Percentiles rank a stretch among this genome's conserved stretches.
These are phyloP conservation scores for Haplosporangium gracile DNA, from an alignment of 192 early-diverging fungal genomes.

Conservation along the genomic window DNA sequence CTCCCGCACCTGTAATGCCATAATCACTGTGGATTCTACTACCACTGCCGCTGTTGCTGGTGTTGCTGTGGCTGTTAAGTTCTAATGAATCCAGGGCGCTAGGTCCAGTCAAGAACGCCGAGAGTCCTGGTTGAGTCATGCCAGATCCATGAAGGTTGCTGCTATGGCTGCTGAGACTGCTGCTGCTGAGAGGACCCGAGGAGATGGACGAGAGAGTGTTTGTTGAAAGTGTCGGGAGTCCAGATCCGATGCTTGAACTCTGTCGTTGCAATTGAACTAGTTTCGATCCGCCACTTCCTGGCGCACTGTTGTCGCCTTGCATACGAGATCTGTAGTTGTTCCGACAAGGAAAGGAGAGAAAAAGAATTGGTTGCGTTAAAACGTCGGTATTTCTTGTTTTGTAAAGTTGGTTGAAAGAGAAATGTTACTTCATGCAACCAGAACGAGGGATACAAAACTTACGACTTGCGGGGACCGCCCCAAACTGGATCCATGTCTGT, in stretches of 20 bases:
- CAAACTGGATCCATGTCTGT: constrained; percentile 45
- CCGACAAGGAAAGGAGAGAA: neutral
- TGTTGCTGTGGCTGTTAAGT: neutral
- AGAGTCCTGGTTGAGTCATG: constrained; percentile 36
- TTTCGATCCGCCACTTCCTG: constrained; percentile 47
- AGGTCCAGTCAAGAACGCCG: constrained; percentile 41
- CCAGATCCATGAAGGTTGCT: constrained; percentile 13
- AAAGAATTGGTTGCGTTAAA: neutral
- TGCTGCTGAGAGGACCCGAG: constrained; percentile 25
- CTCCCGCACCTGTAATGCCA: constrained; percentile 5
- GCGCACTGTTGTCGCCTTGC: constrained; percentile 13
- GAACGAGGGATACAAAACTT: neutral
- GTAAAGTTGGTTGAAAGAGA: neutral
- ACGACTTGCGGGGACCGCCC: constrained; percentile 41
- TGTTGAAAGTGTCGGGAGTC: constrained; percentile 22
- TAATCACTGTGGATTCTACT: constrained; percentile 9
- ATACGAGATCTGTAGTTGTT: constrained; percentile 17
- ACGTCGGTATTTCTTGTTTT: neutral
- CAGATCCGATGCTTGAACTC: constrained; percentile 32
- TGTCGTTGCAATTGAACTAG: constrained; percentile 52
- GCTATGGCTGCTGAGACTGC: constrained; percentile 4
- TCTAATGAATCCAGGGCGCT: constrained; percentile 13
- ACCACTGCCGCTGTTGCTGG: neutral
- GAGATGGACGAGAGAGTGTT: constrained; percentile 19
- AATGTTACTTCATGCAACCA: neutral